A percentile compares a stretch with the other conserved stretches of the same genome.
Evolutionary conservation across 1,139 yeast species (phyloP).

Genomic region (Ogataea hybrid): DNA sequence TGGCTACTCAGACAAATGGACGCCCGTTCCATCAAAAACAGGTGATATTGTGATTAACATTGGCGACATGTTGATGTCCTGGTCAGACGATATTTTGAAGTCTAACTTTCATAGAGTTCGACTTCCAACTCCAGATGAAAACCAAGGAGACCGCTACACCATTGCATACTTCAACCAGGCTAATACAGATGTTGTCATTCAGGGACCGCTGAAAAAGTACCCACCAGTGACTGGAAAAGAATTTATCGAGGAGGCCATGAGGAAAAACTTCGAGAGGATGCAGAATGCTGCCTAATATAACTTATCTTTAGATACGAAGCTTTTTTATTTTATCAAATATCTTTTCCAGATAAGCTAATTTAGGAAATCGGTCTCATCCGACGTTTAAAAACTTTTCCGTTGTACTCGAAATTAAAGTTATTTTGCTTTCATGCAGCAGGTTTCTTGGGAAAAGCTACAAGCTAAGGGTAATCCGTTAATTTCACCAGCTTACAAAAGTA

Average conservation of each 20-base stretch:
- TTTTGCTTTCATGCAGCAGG: background rate
- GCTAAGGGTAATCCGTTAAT: slow-evolving; percentile 32
- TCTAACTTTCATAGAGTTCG: slow-evolving; percentile 35
- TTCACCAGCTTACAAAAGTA: slow-evolving; percentile 48
- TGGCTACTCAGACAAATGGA: slow-evolving; percentile 34
- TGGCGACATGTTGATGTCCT: slow-evolving; percentile 37
- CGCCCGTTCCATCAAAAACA: slow-evolving; percentile 32
- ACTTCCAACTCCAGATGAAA: slow-evolving; percentile 27
- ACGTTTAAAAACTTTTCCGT: too few species aligned
- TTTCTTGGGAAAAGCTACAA: slow-evolving; percentile 30
- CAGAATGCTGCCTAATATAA: background rate
- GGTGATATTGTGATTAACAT: slow-evolving; percentile 37
- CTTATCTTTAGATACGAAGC: too few species aligned
- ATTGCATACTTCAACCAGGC: slow-evolving; percentile 35
- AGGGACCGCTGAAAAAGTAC: slow-evolving; percentile 32
- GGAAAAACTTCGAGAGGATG: slow-evolving; percentile 24
- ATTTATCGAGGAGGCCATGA: slow-evolving; percentile 34
- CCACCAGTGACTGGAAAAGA: slow-evolving; percentile 31
- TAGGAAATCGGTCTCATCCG: too few species aligned
- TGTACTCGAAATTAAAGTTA: background rate
- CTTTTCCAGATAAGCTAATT: too few species aligned
- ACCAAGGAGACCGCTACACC: slow-evolving; percentile 30
- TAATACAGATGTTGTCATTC: slow-evolving; percentile 33
- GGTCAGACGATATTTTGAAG: slow-evolving; percentile 34
- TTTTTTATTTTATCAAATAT: too few species aligned